Conservation (phyloP, 495 filamentous ascomycete species). For the Pyronema domesticum region DNA sequence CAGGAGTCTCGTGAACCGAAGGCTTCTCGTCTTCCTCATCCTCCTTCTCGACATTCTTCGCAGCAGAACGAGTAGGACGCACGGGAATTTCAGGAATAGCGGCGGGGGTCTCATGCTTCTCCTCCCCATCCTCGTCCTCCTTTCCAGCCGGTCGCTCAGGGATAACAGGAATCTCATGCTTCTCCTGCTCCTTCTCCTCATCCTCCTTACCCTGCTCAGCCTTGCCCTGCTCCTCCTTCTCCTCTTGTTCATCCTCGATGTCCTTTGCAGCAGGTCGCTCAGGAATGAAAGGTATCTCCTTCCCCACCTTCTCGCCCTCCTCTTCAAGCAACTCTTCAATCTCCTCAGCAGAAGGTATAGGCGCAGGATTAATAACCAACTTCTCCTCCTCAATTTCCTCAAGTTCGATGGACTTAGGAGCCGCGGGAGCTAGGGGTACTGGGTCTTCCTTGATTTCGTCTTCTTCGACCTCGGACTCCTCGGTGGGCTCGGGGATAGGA, state of each 20-base stretch:
- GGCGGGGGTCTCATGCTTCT: no score
- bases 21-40: no score
- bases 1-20: no score
- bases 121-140: no score
- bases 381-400: neutral
- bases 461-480: neutral
- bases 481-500: slow-evolving; percentile 13
- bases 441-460: neutral
- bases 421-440: no score
- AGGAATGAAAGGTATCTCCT: neutral
- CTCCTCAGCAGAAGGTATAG: neutral
- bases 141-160: neutral
- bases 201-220: neutral
- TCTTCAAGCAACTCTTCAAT: neutral
- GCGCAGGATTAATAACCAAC: neutral
- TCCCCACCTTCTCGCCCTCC: neutral
- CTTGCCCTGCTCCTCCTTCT: neutral
- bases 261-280: neutral
- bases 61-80: no score
- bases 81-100: no score
- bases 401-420: no score
- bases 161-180: neutral
- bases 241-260: neutral
- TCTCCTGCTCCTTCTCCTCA: neutral
- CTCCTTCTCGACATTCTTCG: no score